Conservation (phyloP, 1,284 basidiomycete species). For the Pisolithus thermaeus region DNA sequence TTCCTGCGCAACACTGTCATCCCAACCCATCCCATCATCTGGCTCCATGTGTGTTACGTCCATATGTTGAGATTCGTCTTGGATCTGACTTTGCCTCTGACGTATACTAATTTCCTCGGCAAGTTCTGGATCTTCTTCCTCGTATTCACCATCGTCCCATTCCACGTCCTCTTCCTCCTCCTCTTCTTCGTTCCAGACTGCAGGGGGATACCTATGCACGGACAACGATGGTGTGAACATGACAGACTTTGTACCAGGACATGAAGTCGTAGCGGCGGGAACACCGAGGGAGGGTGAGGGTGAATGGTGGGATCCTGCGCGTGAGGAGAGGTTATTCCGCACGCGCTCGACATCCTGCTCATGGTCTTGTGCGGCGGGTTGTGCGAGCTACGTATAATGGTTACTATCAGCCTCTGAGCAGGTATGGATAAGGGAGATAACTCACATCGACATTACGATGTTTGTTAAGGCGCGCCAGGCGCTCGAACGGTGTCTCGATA, state of each 20-base stretch:
- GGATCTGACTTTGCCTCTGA: conserved; percentile 32
- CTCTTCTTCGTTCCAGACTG: conserved; percentile 78
- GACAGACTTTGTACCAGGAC: conserved; percentile 36
- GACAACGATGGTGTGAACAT: conserved; percentile 54
- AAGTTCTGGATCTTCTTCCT: conserved; percentile 60
- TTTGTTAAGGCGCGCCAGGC: conserved; percentile 93
- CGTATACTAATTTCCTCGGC: conserved; percentile 41
- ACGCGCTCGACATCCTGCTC: conserved; percentile 50
- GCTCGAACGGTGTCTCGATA: conserved; percentile 97
- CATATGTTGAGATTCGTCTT: conserved; percentile 22
- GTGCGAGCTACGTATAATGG: conserved; percentile 49
- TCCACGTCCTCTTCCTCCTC: conserved; percentile 70
- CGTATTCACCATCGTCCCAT: conserved; percentile 70
- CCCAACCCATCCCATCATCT: conserved; percentile 75
- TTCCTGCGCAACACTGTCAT: conserved; percentile 51
- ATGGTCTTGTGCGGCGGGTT: conserved; percentile 74
- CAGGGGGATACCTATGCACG: conserved; percentile 70
- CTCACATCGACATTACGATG: conserved; percentile 94
- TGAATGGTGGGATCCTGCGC: conserved; percentile 38
- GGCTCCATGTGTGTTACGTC: conserved; percentile 44
- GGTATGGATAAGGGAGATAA: conserved; percentile 11
- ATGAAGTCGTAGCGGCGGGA: conserved; percentile 17
- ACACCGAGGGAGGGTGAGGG: conserved; percentile 42
- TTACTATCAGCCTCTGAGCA: not conserved
- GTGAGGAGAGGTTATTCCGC: conserved; percentile 45